Base-by-base conservation (phyloP, 345 rosid species). In the Combretum micranthum region DNA sequence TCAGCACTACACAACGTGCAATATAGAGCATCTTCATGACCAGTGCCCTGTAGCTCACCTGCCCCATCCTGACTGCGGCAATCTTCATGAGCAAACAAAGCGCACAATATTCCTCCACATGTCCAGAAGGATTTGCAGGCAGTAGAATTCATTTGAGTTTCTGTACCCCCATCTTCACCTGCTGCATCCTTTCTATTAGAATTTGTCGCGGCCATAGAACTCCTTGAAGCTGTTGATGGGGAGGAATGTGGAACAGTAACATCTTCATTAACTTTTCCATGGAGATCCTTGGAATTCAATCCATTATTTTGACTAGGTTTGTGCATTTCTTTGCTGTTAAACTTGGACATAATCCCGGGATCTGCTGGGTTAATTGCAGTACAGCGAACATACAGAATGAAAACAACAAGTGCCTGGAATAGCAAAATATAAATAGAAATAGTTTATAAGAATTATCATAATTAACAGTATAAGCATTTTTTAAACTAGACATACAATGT, bases 321-420 rank as follows among this genome's bases (percentile, higher is more conserved):
- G 45, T 59, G 59, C 48, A 70, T 61, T 20, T 61, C 65, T 53
- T 54, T 56, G 13, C 70, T 50, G 44, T 75, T 68, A 62, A 93
- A 93, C 48, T 80, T 89, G 2, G 82, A 77, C 96, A 89, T 89
- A 63, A 93, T 93, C 20, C 97, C 94, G 52, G 99, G 99, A 83
- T 93, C 99, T n/a, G 97, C 99, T 44, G 97, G 99, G 73, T 93
- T 93, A 52, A 93, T 89, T 44, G 97, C 99, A 64, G 99, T 93
- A 75, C 94, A 87, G 16, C 97, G 91, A 64, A 87, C 96, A 80
- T 93, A 93, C 13, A 93, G 87, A 69, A 93, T 70, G 52, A 93
- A 93, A 55, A 89, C 99, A 50, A 85, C 75, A 53, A 93, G 80
- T 32, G 81, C 99, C 97, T 93, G 88, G 70, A 81, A 60, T 45